Evolutionary conservation across 2,329 filamentous ascomycete species (phyloP).

Genomic region (Pseudocercospora vitis): DNA sequence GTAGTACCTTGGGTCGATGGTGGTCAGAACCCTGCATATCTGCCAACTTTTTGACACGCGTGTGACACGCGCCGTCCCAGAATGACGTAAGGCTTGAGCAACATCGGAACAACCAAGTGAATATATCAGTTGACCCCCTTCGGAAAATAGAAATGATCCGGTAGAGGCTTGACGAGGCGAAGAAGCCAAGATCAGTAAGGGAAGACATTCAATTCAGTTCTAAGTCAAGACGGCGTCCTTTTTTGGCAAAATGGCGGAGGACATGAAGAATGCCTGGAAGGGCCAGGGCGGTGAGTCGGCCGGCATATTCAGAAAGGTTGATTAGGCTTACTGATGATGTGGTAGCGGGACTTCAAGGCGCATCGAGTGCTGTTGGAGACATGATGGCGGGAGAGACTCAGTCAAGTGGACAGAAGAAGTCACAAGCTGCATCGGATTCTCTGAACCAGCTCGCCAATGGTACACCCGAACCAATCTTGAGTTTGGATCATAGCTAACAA

Average conservation of each 20-base stretch:
- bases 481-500: no score
- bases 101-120: neutral
- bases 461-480: neutral
- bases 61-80: neutral
- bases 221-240: conserved; percentile 18
- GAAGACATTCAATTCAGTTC: neutral
- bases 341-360: conserved; percentile 33
- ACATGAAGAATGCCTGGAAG: conserved; percentile 36
- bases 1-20: neutral
- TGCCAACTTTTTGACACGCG: conserved; percentile 1
- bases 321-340: neutral
- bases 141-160: no score
- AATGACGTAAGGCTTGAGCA: neutral
- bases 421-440: conserved; percentile 30
- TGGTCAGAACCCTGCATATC: neutral
- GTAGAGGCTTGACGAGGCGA: neutral
- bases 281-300: conserved; percentile 29
- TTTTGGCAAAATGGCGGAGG: conserved; percentile 25
- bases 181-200: neutral
- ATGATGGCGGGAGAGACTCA: conserved; percentile 30
- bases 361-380: conserved; percentile 30
- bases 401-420: conserved; percentile 32
- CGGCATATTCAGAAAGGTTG: neutral
- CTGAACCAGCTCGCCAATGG: conserved; percentile 30
- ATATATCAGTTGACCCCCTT: no score